Base-by-base conservation (phyloP, 225 moss, liverwort and hornwort genomes). In the Pleurozium schreberi region DNA sequence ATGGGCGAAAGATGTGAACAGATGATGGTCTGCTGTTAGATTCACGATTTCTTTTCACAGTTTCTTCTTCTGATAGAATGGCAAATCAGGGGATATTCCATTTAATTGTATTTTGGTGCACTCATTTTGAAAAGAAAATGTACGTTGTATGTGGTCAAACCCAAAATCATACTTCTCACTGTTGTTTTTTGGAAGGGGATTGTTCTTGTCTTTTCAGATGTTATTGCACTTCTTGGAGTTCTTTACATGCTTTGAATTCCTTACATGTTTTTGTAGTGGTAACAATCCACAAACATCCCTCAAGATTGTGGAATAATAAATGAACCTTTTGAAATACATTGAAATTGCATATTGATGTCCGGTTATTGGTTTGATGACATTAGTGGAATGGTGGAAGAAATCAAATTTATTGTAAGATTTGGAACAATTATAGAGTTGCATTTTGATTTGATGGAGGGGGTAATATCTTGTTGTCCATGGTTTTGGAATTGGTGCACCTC, bases 231-330 rank as follows among this genome's bases (percentile, higher is more conserved):
- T 23, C 9, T 53, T n/a, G n/a, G n/a, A n/a, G n/a, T n/a, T n/a
- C n/a, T n/a, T n/a, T n/a, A n/a, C n/a, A n/a, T n/a, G n/a, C 6
- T 38, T 16, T n/a, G n/a, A 2, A 9, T 77, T 77, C 14, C 3
- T 1, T 23, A 9, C 14, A 77, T 78, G 15, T 14, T n/a, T n/a
- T 17, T 58, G 57, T 18, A 27, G 18, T 27, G 2, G 4, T 38
- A n/a, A 11, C 11, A 8, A 36, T 57, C 0, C 0, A 18, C 2
- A 52, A 26, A 4, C 7, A 17, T n/a, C 4, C 27, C 0, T 57
- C 10, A 27, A 7, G 3, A 57, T 57, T 16, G 57, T n/a, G 10
- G 17, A 25, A 26, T n/a, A 26, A 17, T n/a, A 27, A 58, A 27
- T 40, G 5, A 58, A 58, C 7, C n/a, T 79, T 40, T 75, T 75